Conservation (phyloP, 2,329 filamentous ascomycete species). For the Aspergillus awamori region DNA sequence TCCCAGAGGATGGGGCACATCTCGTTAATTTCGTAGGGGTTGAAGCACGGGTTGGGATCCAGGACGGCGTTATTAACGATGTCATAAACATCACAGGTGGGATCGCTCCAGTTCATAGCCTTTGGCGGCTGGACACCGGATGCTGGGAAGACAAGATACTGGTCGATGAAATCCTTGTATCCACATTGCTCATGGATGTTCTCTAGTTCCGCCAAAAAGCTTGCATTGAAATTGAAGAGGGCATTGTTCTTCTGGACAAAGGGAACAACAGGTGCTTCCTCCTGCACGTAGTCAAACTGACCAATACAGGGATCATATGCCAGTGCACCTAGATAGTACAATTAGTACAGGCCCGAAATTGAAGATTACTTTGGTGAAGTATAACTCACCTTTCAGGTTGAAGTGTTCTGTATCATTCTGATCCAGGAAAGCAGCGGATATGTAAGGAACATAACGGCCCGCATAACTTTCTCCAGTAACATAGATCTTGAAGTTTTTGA, state of each 20-base stretch:
- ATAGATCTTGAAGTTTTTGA: slow-evolving; percentile 71
- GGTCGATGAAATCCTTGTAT: slow-evolving; percentile 50
- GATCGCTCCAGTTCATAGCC: slow-evolving; percentile 49
- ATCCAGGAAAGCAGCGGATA: slow-evolving; percentile 73
- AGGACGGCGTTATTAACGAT: slow-evolving; percentile 58
- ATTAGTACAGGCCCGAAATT: neutral
- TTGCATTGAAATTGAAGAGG: slow-evolving; percentile 50
- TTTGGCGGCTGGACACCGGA: slow-evolving; percentile 59
- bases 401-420: slow-evolving; percentile 69
- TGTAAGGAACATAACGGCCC: slow-evolving; percentile 72
- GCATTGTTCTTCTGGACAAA: slow-evolving; percentile 48
- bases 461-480: slow-evolving; percentile 75
- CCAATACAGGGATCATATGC: slow-evolving; percentile 71
- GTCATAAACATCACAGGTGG: slow-evolving; percentile 61
- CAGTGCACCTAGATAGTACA: slow-evolving; percentile 50
- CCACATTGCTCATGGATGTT: slow-evolving; percentile 49
- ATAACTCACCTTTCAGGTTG: slow-evolving; percentile 60
- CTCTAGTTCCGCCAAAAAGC: slow-evolving; percentile 46
- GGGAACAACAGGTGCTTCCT: slow-evolving; percentile 43
- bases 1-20: slow-evolving; percentile 73
- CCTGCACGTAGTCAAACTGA: slow-evolving; percentile 37
- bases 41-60: slow-evolving; percentile 74
- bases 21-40: slow-evolving; percentile 72
- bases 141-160: slow-evolving; percentile 58
- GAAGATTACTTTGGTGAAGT: neutral